Evolutionary conservation across 1,139 yeast genomes (phyloP), one percentile per base, ranked within the genome.

Genomic region (Suhomyces ambrosiae): DNA sequence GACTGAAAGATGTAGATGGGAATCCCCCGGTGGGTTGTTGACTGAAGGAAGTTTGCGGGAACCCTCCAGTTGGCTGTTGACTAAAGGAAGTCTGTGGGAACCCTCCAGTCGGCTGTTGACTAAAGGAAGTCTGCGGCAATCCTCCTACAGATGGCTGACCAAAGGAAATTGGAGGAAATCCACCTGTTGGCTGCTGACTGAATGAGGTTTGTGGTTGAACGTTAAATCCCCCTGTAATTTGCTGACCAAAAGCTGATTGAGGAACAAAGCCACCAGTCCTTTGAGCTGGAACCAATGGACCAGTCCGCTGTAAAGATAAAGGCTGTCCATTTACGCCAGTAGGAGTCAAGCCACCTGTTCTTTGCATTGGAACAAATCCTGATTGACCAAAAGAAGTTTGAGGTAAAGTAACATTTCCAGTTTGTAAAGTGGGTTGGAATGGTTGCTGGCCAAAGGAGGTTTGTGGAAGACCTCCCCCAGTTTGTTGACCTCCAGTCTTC

Each of bases 221-320:
- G 32, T 34, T 42, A 26, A 47, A 48, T 1, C 66, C 65, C 9
- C 67, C 67, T 10, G 68, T 61, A 22, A 59, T 55, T 45, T 63
- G 71, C 41, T 62, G 58, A 23, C 75, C 76, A 49, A 71, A 71
- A 4, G 68, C 48, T 7, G 76, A 69, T 45, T 76, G 79, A 17
- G 77, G 80, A 58, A 76, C 66, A 44, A 66, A 60, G 1, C 68
- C 67, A 22, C 71, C 70, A 6, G 68, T 46, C 29, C 46, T 39
- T 19, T 46, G 50, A 12, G 35, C 30, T n/a, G 55, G 53, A 7
- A 51, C 47, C 33, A 51, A 41, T 6, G 51, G 51, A 3, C 59
- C 58, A 7, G 61, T 54, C 16, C 41, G 47, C 21, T 55, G 60
- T 28, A 49, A 30, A 10, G 49, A 38, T 21, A 45, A 44, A 26